phyloP scores from a whole-genome alignment of 225 moss, liverwort and hornwort genomes.

The Bryum argenteum region DNA sequence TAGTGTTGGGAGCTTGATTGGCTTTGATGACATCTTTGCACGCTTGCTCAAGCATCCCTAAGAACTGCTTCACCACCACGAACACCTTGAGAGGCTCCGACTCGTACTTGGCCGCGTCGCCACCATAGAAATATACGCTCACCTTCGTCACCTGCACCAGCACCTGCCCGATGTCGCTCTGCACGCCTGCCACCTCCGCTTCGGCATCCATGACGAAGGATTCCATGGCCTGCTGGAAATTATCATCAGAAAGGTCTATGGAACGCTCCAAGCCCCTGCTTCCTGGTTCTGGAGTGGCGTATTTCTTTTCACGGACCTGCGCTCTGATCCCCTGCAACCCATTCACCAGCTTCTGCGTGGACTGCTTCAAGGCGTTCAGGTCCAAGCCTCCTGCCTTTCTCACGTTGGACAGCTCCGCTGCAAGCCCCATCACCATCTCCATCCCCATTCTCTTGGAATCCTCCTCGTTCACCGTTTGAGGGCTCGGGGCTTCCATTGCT shows the following conservation, averaged over 20 bases:
- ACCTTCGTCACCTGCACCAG: conserved; percentile 63
- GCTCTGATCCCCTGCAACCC: conserved; percentile 59
- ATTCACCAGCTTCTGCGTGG: conserved; percentile 59
- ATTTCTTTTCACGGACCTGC: conserved; percentile 50
- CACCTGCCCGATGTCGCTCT: conserved; percentile 51
- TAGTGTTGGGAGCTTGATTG: conserved; percentile 38
- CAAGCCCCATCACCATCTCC: conserved; percentile 68
- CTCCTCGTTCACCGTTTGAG: conserved; percentile 31
- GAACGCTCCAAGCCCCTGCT: conserved; percentile 41
- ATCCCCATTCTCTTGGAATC: conserved; percentile 55
- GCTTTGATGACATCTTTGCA: conserved; percentile 74
- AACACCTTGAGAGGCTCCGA: conserved; percentile 72
- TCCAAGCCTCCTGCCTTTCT: conserved; percentile 74
- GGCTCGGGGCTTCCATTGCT: conserved; percentile 50
- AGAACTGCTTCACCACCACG: conserved; percentile 70
- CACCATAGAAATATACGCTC: conserved; percentile 76
- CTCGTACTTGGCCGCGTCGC: conserved; percentile 49
- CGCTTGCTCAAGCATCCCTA: conserved; percentile 71
- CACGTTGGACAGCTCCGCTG: conserved; percentile 64
- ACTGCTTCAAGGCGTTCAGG: conserved; percentile 49
- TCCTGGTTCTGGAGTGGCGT: conserved; percentile 49
- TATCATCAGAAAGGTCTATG: conserved; percentile 70
- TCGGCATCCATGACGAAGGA: conserved; percentile 61
- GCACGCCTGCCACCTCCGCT: conserved; percentile 52
- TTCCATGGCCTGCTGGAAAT: conserved; percentile 67